phyloP scores from a whole-genome alignment of 345 rosid species.

The Pistacia atlantica region DNA sequence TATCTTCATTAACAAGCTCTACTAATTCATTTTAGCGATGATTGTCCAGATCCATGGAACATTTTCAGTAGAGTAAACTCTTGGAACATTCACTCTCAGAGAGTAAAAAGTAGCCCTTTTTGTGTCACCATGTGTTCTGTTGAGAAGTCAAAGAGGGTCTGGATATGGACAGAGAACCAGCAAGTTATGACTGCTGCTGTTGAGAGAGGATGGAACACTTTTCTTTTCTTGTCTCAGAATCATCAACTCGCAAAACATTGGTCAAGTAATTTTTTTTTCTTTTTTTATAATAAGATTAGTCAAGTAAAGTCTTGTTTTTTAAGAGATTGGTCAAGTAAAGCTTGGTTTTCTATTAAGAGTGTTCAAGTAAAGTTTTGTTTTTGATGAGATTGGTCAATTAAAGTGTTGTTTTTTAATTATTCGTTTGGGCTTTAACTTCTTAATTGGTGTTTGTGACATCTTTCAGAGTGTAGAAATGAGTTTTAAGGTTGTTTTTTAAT shows the following conservation, averaged over 20 bases:
- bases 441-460: neutral
- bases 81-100: neutral
- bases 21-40: neutral
- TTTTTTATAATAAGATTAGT: constrained; percentile 49
- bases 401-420: constrained; percentile 10
- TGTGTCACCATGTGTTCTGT: constrained; percentile 33
- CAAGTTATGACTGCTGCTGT: constrained; percentile 81
- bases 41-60: constrained; percentile 6
- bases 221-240: constrained; percentile 50
- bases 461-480: no score
- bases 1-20: neutral
- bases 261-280: constrained; percentile 55
- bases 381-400: constrained; percentile 29
- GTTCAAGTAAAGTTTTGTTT: constrained; percentile 43
- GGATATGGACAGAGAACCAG: constrained; percentile 81
- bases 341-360: constrained; percentile 33
- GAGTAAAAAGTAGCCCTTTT: neutral
- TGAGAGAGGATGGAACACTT: constrained; percentile 93
- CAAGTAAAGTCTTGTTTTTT: constrained; percentile 44
- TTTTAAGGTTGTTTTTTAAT: neutral
- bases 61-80: neutral
- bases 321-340: constrained; percentile 31
- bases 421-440: neutral
- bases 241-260: constrained; percentile 64
- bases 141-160: constrained; percentile 59